Evolutionary conservation across 2,329 filamentous ascomycete genomes (phyloP).

Genomic region (Fusarium aywerte): DNA sequence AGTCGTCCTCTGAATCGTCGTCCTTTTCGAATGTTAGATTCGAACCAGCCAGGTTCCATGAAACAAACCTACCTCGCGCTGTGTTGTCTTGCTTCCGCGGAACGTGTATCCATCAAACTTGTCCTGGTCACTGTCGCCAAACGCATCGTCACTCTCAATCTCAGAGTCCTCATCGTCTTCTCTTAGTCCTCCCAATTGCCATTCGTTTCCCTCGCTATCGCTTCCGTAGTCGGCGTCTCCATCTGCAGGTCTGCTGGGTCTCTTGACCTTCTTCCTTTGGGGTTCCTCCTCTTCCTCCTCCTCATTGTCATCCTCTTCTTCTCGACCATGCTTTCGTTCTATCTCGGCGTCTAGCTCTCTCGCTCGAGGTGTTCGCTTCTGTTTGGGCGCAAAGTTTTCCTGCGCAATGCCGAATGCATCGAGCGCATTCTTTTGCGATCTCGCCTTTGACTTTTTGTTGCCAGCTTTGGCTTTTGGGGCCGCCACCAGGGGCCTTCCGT

Average conservation of each 20-base stretch:
- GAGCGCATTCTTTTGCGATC: conserved; percentile 61
- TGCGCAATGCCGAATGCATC: conserved; percentile 69
- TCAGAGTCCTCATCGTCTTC: conserved; percentile 71
- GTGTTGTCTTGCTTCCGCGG: conserved; percentile 57
- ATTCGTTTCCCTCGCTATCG: conserved; percentile 87
- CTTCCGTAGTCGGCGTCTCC: conserved; percentile 77
- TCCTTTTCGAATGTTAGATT: conserved; percentile 50
- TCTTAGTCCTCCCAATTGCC: conserved; percentile 75
- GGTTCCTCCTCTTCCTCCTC: conserved; percentile 62
- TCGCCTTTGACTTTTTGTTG: conserved; percentile 60
- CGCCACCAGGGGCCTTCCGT: conserved; percentile 63
- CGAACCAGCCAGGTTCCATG: background rate
- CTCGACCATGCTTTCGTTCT: conserved; percentile 57
- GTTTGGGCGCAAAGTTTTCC: conserved; percentile 60
- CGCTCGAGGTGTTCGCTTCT: conserved; percentile 61
- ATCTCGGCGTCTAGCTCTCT: conserved; percentile 63
- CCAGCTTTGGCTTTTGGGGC: conserved; percentile 47
- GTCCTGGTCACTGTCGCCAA: conserved; percentile 89
- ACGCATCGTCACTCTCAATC: conserved; percentile 79
- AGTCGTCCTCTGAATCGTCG: conserved; percentile 68
- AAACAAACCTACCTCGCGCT: conserved; percentile 43
- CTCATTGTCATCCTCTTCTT: conserved; percentile 59
- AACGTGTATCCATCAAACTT: conserved; percentile 79
- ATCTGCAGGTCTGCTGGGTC: conserved; percentile 52
- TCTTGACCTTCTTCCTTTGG: conserved; percentile 55